Percentiles rank a stretch among this genome's conserved stretches.
phyloP scores from a whole-genome alignment of 495 filamentous ascomycete genomes.

The Hypoxylon lienhwacheense region DNA sequence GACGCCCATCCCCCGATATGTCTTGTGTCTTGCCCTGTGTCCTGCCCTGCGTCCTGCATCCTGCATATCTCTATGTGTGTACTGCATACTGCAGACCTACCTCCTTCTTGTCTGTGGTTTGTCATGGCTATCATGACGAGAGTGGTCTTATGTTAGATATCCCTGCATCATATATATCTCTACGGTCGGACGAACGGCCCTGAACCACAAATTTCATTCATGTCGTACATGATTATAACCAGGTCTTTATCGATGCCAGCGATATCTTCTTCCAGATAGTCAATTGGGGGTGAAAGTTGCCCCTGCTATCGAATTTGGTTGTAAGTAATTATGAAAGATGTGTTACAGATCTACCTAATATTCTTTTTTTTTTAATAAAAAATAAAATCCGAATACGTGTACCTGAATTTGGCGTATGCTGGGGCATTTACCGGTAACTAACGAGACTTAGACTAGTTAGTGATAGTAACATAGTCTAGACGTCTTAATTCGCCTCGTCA shows the following conservation, averaged over 20 bases:
- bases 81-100: constrained; percentile 17
- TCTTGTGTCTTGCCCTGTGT: too few species aligned
- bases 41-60: constrained; percentile 11
- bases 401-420: too few species aligned
- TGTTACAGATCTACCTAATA: neutral
- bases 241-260: constrained; percentile 14
- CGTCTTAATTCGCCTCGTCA: neutral
- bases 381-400: too few species aligned
- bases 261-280: constrained; percentile 4
- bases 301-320: neutral
- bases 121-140: constrained; percentile 13
- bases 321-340: neutral
- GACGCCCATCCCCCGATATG: constrained; percentile 15
- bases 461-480: too few species aligned
- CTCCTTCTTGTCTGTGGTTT: constrained; percentile 10
- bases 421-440: too few species aligned
- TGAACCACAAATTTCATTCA: constrained; percentile 23
- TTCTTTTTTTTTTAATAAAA: too few species aligned
- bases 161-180: constrained; percentile 14
- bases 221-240: constrained; percentile 26
- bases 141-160: constrained; percentile 28
- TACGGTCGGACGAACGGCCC: constrained; percentile 27
- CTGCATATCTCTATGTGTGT: constrained; percentile 12
- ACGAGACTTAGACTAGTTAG: too few species aligned
- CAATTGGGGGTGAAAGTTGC: constrained; percentile 3